phyloP scores from a whole-genome alignment of 768 basidiomycete genomes.

The Amanita pallidorosea region DNA sequence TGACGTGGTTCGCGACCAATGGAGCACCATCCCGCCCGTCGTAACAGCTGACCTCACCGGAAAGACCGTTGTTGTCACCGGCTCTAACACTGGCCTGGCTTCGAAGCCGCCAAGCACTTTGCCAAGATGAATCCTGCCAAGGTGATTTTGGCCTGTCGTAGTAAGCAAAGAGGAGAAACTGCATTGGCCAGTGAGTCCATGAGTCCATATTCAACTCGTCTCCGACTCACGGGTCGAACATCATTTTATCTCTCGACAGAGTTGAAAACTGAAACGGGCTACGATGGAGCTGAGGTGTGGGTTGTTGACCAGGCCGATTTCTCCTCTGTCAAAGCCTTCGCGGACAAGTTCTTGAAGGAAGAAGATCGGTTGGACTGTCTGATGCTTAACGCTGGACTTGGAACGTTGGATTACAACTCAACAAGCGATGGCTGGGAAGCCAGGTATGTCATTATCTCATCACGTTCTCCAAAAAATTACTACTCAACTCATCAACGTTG shows the following conservation, averaged over 20 bases:
- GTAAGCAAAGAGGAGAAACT: slow-evolving; percentile 19
- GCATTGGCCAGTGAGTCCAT: slow-evolving; percentile 23
- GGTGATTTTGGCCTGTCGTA: slow-evolving; percentile 28
- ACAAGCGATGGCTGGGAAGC: slow-evolving; percentile 37
- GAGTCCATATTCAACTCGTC: too few relatives aligned
- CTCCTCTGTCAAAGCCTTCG: slow-evolving; percentile 25
- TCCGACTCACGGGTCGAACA: too few relatives aligned
- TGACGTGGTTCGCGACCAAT: too few relatives aligned
- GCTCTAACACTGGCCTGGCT: slow-evolving; percentile 42
- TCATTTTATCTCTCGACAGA: slow-evolving; percentile 9
- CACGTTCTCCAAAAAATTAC: not conserved
- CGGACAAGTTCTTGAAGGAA: slow-evolving; percentile 20
- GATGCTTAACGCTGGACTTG: slow-evolving; percentile 30
- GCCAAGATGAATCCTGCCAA: slow-evolving; percentile 29
- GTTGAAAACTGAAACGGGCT: slow-evolving; percentile 19
- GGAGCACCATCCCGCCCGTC: slow-evolving; percentile 16
- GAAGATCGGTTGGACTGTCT: slow-evolving; percentile 29
- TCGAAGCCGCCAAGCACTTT: slow-evolving; percentile 35
- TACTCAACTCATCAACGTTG: not conserved
- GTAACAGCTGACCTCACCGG: slow-evolving; percentile 26
- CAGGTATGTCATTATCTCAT: slow-evolving; percentile 16
- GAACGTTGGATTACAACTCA: slow-evolving; percentile 7
- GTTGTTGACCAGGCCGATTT: slow-evolving; percentile 26
- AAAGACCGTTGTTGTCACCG: slow-evolving; percentile 36
- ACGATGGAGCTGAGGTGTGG: slow-evolving; percentile 23